Evolutionary conservation across 805 yeast genomes (phyloP), one percentile per base, ranked within the genome.

Genomic region (Ogataea naganishii): DNA sequence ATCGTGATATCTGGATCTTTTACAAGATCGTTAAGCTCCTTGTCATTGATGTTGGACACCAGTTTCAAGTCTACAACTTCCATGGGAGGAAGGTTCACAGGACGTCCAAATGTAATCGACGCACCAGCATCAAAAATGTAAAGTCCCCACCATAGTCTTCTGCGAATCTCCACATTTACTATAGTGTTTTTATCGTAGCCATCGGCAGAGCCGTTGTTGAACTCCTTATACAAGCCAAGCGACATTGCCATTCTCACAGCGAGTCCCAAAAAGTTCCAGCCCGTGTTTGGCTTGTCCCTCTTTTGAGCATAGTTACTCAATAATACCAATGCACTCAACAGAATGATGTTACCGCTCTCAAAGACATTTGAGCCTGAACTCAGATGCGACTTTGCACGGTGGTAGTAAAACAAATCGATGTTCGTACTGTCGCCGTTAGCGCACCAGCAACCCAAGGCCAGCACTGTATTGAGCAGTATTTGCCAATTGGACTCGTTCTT

Each of bases 371-470:
- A 22, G 59, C 57, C 27, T 56, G 35, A 18, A 26, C 41, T 56
- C 24, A 75, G 37, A 33, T 54, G 52, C 8, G 56, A 51, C 47
- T 69, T 64, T 14, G 77, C 76, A 36, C 67, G 59, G 27, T 65
- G 65, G 42, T 73, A 79, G 36, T 75, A 78, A 26, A 66, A 57
- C 20, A 73, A 37, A 43, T 77, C 82, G 23, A 66, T 56, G 32
- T 61, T 62, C 2, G 69, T 57, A 12, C 60, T 48, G 37, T 74
- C 79, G 10, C 77, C 78, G 40, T 69, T 64, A 8, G 66, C 38
- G 46, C 80, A 73, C 79, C 81, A 77, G 15, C 81, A 68, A 11
- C 85, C 86, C n/a, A 79, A 51, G 0, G 81, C 80, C 17, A 76
- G 47, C 0, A 77, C 72, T 0, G 77, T 64, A 42, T 75, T 69